Conservation (phyloP, 208 protist species). For the Acanthamoeba sp. region DNA sequence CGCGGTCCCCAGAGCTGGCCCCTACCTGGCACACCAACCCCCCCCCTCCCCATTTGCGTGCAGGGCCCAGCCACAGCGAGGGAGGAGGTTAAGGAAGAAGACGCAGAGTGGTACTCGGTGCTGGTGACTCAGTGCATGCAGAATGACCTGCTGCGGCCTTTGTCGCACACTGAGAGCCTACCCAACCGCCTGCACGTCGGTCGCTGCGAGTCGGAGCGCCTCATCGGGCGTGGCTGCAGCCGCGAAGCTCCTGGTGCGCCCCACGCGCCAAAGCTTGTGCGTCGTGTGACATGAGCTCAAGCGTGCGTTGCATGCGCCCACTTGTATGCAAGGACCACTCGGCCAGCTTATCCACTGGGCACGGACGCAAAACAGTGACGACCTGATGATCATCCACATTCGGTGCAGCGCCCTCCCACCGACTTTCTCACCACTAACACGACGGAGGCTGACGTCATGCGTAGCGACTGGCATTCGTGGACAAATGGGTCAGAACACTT, state of each 20-base stretch:
- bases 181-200: slow-evolving; percentile 69
- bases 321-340: neutral
- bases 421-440: neutral
- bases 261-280: neutral
- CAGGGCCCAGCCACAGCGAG: neutral
- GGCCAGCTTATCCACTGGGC: slow-evolving; percentile 64
- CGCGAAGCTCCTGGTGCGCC: neutral
- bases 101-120: neutral
- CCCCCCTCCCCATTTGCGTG: too few species aligned
- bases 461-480: neutral
- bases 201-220: slow-evolving; percentile 8
- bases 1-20: too few species aligned
- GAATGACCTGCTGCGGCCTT: slow-evolving; percentile 48
- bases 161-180: neutral
- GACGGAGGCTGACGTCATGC: neutral
- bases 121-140: slow-evolving; percentile 58
- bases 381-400: slow-evolving; percentile 65
- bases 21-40: too few species aligned
- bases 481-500: neutral
- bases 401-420: neutral
- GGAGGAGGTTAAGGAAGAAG: neutral
- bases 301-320: neutral
- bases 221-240: slow-evolving; percentile 37
- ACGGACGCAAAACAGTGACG: neutral
- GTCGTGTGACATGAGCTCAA: neutral